A percentile compares a stretch with the other conserved stretches of the same genome.
phyloP scores from a whole-genome alignment of 257 asterid genomes.

The Leonotis leonurus region DNA sequence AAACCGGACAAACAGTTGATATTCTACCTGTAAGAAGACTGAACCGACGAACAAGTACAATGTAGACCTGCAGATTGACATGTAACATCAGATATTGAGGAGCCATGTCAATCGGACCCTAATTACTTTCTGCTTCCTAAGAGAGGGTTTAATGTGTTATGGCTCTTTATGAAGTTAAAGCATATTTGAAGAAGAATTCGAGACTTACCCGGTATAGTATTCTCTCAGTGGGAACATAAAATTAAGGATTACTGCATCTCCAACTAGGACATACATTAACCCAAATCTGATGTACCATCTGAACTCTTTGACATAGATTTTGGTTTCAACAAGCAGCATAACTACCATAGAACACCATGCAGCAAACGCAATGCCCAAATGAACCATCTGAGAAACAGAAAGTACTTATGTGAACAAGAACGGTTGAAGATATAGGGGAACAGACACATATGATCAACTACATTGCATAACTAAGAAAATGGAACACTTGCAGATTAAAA shows the following conservation, averaged over 20 bases:
- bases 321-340: conserved; percentile 61
- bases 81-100: conserved; percentile 4
- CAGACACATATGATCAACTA: background rate
- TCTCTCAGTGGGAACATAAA: conserved; percentile 44
- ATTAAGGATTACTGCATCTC: conserved; percentile 64
- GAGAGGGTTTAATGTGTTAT: background rate
- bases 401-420: background rate
- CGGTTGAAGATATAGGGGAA: background rate
- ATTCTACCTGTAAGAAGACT: conserved; percentile 52
- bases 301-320: conserved; percentile 59
- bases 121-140: background rate
- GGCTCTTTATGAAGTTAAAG: background rate
- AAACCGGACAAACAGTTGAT: conserved; percentile 1
- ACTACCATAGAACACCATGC: conserved; percentile 68
- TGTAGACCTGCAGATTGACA: conserved; percentile 38
- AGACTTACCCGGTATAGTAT: conserved; percentile 44
- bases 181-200: conserved; percentile 3
- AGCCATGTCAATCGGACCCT: background rate
- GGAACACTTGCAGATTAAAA: background rate
- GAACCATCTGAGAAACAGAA: conserved; percentile 46
- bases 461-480: background rate
- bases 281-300: conserved; percentile 86
- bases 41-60: conserved; percentile 44
- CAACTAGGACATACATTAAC: conserved; percentile 52
- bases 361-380: conserved; percentile 48